These are phyloP conservation scores for Rubia yunnanensis DNA, from an alignment of 257 asterid species.

Conservation along the genomic window DNA sequence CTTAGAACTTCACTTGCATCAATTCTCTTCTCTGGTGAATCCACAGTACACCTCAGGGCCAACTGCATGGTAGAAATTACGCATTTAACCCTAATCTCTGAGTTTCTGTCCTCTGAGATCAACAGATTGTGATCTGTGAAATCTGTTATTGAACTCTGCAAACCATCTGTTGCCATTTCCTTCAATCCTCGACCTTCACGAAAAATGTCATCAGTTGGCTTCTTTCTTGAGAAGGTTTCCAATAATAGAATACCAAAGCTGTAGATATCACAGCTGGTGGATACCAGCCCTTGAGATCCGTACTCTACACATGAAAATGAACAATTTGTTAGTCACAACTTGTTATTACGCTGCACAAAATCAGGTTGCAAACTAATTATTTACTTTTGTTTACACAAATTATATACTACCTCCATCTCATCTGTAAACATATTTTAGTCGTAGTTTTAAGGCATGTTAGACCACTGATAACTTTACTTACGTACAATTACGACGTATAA, in stretches of 20 bases:
- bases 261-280: conserved; percentile 7
- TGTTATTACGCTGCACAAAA: too few relatives aligned
- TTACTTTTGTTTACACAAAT: too few relatives aligned
- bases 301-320: conserved; percentile 6
- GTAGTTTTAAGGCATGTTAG: too few relatives aligned
- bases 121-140: neutral
- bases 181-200: neutral
- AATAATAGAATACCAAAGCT: conserved; percentile 9
- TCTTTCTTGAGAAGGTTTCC: conserved; percentile 14
- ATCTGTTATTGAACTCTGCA: neutral
- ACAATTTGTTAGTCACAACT: too few relatives aligned
- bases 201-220: conserved; percentile 11
- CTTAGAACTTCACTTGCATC: neutral
- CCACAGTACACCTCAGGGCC: neutral
- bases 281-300: conserved; percentile 7
- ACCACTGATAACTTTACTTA: too few relatives aligned
- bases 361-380: too few relatives aligned
- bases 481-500: too few relatives aligned
- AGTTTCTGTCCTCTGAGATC: neutral
- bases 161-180: neutral
- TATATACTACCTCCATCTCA: too few relatives aligned
- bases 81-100: neutral
- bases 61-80: neutral
- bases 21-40: neutral
- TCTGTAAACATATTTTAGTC: too few relatives aligned